Percentiles rank a stretch among this genome's conserved stretches.
phyloP scores from a whole-genome alignment of 768 basidiomycete genomes.

The Calocybe gangraenosa region DNA sequence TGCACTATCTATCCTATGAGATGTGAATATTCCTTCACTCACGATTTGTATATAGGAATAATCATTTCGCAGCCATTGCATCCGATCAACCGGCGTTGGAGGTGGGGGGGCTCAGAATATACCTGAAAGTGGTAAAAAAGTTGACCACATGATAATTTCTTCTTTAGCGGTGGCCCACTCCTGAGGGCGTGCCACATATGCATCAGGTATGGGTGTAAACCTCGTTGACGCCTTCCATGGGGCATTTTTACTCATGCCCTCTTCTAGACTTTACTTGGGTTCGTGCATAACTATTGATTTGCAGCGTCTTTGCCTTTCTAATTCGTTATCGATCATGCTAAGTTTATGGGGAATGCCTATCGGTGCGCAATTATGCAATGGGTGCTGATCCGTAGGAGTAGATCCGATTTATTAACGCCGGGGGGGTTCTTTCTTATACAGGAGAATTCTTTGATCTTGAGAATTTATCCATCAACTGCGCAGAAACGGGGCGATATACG shows the following conservation, averaged over 20 bases:
- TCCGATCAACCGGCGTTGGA: slow-evolving; percentile 67
- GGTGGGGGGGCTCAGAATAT: slow-evolving; percentile 27
- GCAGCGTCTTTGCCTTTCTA: slow-evolving; percentile 1
- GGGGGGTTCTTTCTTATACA: slow-evolving; percentile 17
- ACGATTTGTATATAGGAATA: slow-evolving; percentile 44
- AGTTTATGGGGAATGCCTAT: slow-evolving; percentile 76
- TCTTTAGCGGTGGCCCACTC: slow-evolving; percentile 49
- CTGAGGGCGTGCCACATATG: slow-evolving; percentile 37
- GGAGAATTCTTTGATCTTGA: slow-evolving; percentile 76
- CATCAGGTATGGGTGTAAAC: slow-evolving; percentile 45
- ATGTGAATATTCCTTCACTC: neutral
- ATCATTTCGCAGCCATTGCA: slow-evolving; percentile 67
- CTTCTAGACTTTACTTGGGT: slow-evolving; percentile 56
- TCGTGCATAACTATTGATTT: slow-evolving; percentile 19
- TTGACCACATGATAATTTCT: slow-evolving; percentile 10
- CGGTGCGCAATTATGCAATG: slow-evolving; percentile 33
- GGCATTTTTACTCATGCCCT: neutral
- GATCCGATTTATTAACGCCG: neutral
- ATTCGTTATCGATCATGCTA: slow-evolving; percentile 14
- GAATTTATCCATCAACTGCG: slow-evolving; percentile 51
- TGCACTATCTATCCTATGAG: neutral
- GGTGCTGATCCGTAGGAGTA: slow-evolving; percentile 2
- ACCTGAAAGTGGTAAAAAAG: neutral
- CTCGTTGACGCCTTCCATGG: neutral
- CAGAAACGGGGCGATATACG: slow-evolving; percentile 56